Evolutionary conservation across 352 stramenopile species (phyloP), one percentile per base, ranked within the genome.

Genomic region (Globisporangium nodosum): DNA sequence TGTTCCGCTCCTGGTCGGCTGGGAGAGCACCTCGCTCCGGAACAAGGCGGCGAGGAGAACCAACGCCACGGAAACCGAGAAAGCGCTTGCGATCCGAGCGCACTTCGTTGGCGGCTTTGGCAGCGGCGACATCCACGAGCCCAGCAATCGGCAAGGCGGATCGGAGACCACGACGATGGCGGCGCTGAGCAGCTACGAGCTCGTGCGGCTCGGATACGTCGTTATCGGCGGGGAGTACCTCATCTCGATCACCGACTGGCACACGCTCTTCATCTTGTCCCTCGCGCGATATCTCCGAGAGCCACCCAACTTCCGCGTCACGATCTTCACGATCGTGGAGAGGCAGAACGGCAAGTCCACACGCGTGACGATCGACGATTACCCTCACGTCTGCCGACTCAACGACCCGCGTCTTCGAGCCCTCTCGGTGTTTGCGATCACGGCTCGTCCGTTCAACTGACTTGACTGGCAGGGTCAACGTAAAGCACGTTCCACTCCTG

Each of bases 291-390:
- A 63, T n/a, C n/a, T 58, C 5, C 33, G 18, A 3, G 51, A 61
- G 21, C 65, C 66, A 13, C 61, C 69, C 8, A 67, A 69, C 21
- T 74, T 69, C 27, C 65, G 66, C 8, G 50, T 76, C 30, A 61
- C 60, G 24, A 20, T 71, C 15, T 76, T 76, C 35, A 65, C 59
- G 13, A 52, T 74, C 43, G 18, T 50, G 21, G 48, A 54, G 24
- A 43, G 47, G 15, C 42, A 52, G 39, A 31, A 45, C n/a, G 49
- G 33, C 46, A 37, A 24, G 5, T 16, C 11, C 5, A 24, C 54
- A 2, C 45, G 24, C 2, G 47, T 42, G 15, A 54, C 40, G 47
- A 56, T 71, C 27, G 35, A 50, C 13, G 55, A 45, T 7, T 66
- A 68, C 35, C 65, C 69, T 3, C 52, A 74, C 24, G 43, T 74